Evolutionary conservation across 208 protist species (phyloP).

Genomic region (Leptomonas seymouri): DNA sequence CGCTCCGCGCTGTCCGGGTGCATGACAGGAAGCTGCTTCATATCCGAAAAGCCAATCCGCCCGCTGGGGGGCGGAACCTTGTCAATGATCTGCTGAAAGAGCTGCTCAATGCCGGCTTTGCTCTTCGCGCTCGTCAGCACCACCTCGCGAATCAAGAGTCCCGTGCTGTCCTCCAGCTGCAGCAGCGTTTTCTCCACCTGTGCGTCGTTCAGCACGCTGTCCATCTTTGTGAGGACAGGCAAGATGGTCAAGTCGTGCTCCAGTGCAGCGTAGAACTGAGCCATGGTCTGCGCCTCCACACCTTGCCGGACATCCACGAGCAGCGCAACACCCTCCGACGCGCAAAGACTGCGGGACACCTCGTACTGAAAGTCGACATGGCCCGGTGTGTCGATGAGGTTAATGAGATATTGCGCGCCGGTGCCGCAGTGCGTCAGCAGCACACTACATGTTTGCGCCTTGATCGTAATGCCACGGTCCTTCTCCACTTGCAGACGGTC

Average conservation of each 20-base stretch:
- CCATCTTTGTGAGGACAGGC: conserved; percentile 92
- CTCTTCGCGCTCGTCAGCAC: conserved; percentile 93
- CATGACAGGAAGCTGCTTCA: conserved; percentile 71
- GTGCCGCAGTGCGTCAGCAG: conserved; percentile 39
- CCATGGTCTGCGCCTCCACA: conserved; percentile 96
- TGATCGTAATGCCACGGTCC: conserved; percentile 97
- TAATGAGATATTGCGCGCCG: conserved; percentile 86
- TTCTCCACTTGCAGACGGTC: conserved; percentile 96
- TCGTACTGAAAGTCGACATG: conserved; percentile 99
- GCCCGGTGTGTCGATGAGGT: conserved; percentile 97
- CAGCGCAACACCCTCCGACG: conserved; percentile 90
- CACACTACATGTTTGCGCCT: conserved; percentile 95
- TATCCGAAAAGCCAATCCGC: conserved; percentile 72
- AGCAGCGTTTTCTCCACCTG: conserved; percentile 68
- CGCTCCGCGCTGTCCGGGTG: conserved; percentile 56
- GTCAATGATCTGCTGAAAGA: conserved; percentile 93
- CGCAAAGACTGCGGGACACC: conserved; percentile 94
- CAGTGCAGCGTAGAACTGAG: conserved; percentile 96
- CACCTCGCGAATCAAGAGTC: conserved; percentile 83
- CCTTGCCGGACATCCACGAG: conserved; percentile 94
- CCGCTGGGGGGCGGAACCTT: conserved; percentile 82
- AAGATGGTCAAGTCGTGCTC: conserved; percentile 88
- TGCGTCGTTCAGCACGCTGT: conserved; percentile 73
- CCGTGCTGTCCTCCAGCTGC: conserved; percentile 90
- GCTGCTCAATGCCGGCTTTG: conserved; percentile 81